phyloP scores from a whole-genome alignment of 1,139 yeast genomes.

The Fermentozyma sake region DNA sequence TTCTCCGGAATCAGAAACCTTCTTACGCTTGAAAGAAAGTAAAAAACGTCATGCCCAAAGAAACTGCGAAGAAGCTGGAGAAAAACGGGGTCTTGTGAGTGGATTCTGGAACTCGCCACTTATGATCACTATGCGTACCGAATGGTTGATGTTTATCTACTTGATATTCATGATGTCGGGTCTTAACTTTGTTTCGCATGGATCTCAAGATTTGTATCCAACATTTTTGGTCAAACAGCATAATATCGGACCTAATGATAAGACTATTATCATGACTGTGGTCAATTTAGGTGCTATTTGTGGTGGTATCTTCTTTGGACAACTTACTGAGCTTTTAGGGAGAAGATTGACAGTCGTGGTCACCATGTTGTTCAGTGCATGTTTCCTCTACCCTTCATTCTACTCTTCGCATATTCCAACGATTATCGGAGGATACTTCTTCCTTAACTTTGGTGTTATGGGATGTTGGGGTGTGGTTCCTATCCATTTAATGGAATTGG shows the following conservation, averaged over 20 bases:
- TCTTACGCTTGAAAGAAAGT: constrained; percentile 17
- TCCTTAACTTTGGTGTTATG: constrained; percentile 27
- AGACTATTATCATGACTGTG: constrained; percentile 44
- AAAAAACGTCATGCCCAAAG: constrained; percentile 5
- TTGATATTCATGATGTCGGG: constrained; percentile 45
- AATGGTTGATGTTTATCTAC: constrained; percentile 42
- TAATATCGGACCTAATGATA: constrained; percentile 25
- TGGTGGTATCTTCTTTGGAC: constrained; percentile 35
- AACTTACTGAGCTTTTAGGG: constrained; percentile 31
- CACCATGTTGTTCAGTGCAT: constrained; percentile 27
- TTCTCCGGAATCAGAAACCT: constrained; percentile 56
- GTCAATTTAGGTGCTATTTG: constrained; percentile 47
- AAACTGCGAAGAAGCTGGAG: constrained; percentile 2
- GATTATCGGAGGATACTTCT: constrained; percentile 21
- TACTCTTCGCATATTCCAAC: constrained; percentile 15
- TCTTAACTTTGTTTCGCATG: constrained; percentile 51
- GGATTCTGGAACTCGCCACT: constrained; percentile 2
- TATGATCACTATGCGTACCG: constrained; percentile 24
- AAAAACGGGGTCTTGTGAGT: constrained; percentile 1
- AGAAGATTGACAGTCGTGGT: constrained; percentile 40
- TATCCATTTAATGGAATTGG: constrained; percentile 32
- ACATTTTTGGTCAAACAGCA: constrained; percentile 42
- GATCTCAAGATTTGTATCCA: constrained; percentile 52
- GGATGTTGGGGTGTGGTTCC: constrained; percentile 40
- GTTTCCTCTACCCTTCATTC: constrained; percentile 32